Percentiles rank a stretch among this genome's conserved stretches.
Conservation (phyloP, 495 filamentous ascomycete genomes). For the Aspergillus baeticus region DNA sequence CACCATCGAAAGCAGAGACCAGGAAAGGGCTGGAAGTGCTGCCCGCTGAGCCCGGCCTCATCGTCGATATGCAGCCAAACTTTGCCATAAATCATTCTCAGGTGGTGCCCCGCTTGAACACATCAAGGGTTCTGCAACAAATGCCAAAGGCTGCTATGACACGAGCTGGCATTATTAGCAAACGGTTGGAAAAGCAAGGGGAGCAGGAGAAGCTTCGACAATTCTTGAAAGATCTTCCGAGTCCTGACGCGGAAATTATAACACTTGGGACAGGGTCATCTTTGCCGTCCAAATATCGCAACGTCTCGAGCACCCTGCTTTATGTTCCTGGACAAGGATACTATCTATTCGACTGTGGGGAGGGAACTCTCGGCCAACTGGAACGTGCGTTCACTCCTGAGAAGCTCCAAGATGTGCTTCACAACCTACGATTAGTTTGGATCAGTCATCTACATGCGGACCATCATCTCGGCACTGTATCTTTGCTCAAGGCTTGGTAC, state of each 20-base stretch:
- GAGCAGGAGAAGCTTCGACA: constrained; percentile 35
- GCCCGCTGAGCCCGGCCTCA: constrained; percentile 48
- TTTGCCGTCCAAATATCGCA: constrained; percentile 86
- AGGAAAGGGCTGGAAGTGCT: constrained; percentile 23
- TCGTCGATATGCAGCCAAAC: constrained; percentile 64
- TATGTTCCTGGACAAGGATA: constrained; percentile 79
- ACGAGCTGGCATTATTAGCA: constrained; percentile 29
- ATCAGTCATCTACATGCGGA: constrained; percentile 96
- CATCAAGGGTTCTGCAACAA: constrained; percentile 31
- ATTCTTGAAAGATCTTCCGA: constrained; percentile 55
- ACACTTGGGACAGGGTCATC: constrained; percentile 89
- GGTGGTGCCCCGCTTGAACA: constrained; percentile 54
- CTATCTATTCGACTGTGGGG: constrained; percentile 87
- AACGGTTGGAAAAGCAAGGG: constrained; percentile 23
- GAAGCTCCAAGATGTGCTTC: constrained; percentile 66
- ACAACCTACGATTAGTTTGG: constrained; percentile 81
- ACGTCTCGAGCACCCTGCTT: constrained; percentile 85
- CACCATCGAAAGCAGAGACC: constrained; percentile 14
- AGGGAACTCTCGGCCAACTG: constrained; percentile 91
- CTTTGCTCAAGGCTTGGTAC: constrained; percentile 79
- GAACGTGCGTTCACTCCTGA: constrained; percentile 64
- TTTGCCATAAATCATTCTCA: constrained; percentile 51
- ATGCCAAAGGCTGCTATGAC: constrained; percentile 45
- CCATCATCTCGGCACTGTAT: constrained; percentile 83
- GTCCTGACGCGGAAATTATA: constrained; percentile 75